Conservation (phyloP, 441 rosid genomes). For the Corymbia calophylla region DNA sequence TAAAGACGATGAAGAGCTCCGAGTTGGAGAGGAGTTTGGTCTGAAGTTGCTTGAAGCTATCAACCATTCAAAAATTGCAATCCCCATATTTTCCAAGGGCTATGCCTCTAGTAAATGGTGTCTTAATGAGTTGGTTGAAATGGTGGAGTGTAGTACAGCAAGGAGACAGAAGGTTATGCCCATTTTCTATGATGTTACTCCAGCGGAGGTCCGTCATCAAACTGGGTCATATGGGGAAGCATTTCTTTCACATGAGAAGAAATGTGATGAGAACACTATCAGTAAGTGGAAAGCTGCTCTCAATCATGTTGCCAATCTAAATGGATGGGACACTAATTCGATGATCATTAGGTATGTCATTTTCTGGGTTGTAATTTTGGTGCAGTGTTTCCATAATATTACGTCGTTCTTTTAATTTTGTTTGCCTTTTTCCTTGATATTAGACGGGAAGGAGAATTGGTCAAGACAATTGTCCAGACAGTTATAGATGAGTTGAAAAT, state of each 20-base stretch:
- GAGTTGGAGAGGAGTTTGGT: background rate
- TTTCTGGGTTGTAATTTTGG: background rate
- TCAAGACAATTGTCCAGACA: background rate
- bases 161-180: background rate
- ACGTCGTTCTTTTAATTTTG: accelerated
- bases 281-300: background rate
- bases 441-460: background rate
- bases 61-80: background rate
- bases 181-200: background rate
- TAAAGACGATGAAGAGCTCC: background rate
- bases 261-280: accelerated
- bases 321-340: background rate
- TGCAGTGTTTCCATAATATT: background rate
- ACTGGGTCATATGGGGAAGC: background rate
- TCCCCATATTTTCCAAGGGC: background rate
- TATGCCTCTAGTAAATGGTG: background rate
- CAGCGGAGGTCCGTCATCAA: background rate
- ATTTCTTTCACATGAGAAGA: background rate
- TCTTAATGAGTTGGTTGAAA: background rate
- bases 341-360: background rate
- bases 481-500: background rate
- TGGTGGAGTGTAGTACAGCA: background rate
- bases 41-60: background rate
- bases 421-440: background rate
- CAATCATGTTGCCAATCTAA: background rate